Conservation (phyloP, 2,329 filamentous ascomycete species). For the Bipolaris gigantea region DNA sequence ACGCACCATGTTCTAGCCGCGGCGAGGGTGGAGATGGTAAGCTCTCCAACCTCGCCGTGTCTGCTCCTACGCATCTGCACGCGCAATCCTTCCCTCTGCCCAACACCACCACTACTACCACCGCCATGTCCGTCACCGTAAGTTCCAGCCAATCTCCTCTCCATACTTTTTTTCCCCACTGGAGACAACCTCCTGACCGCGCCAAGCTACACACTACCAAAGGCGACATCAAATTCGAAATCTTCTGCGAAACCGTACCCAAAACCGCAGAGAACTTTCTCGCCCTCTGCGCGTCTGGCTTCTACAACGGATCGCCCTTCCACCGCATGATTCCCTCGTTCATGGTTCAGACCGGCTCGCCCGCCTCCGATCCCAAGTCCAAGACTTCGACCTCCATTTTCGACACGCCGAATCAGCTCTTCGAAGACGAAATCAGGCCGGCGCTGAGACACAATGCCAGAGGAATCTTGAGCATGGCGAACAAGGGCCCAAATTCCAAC, state of each 20-base stretch:
- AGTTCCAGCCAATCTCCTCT: conserved; percentile 14
- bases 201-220: conserved; percentile 75
- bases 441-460: conserved; percentile 68
- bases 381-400: conserved; percentile 75
- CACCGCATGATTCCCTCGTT: conserved; percentile 80
- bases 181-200: background rate
- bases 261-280: conserved; percentile 94
- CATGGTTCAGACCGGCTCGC: conserved; percentile 75
- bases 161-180: background rate
- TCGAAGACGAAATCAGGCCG: conserved; percentile 80
- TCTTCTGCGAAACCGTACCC: conserved; percentile 94
- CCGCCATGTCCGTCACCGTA: conserved; percentile 53
- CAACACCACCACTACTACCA: conserved; percentile 12
- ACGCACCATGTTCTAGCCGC: conserved; percentile 13
- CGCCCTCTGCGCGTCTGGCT: conserved; percentile 77
- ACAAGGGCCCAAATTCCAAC: conserved; percentile 73
- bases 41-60: conserved; percentile 5
- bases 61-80: background rate
- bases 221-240: conserved; percentile 90
- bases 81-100: conserved; percentile 7
- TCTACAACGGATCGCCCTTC: conserved; percentile 75
- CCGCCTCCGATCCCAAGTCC: conserved; percentile 52
- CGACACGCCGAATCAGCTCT: conserved; percentile 53
- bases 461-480: conserved; percentile 76
- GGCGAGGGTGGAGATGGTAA: conserved; percentile 5